Evolutionary conservation across 768 basidiomycete species (phyloP).

Genomic region (Suillus cothurnatus): DNA sequence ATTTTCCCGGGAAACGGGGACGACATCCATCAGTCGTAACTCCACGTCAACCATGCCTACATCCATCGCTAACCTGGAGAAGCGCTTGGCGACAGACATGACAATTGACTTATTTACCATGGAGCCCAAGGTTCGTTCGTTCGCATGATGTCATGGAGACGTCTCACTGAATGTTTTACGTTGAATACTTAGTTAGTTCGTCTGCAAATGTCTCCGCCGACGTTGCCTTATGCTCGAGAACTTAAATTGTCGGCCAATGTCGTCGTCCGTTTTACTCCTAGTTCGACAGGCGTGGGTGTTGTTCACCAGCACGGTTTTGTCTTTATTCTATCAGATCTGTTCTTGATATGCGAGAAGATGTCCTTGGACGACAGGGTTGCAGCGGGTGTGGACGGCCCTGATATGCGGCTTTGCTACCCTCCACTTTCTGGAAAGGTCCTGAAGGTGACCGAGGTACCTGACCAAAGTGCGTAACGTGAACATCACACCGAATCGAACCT

Average conservation of each 20-base stretch:
- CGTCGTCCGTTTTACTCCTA: slow-evolving; percentile 75
- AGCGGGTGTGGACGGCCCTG: slow-evolving; percentile 57
- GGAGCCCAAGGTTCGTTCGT: slow-evolving; percentile 72
- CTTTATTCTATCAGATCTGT: slow-evolving; percentile 90
- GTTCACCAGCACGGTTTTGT: slow-evolving; percentile 79
- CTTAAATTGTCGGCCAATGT: slow-evolving; percentile 74
- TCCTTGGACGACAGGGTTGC: slow-evolving; percentile 58
- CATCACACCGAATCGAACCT: slow-evolving; percentile 13
- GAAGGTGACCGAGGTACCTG: slow-evolving; percentile 61
- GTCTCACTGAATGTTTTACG: slow-evolving; percentile 9
- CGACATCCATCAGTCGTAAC: slow-evolving; percentile 53
- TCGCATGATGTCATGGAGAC: slow-evolving; percentile 4
- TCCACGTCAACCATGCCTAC: slow-evolving; percentile 55
- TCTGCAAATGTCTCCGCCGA: slow-evolving; percentile 85
- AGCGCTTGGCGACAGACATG: slow-evolving; percentile 70
- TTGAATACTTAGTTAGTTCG: slow-evolving; percentile 66
- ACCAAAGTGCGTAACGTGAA: slow-evolving; percentile 50
- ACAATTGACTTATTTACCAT: slow-evolving; percentile 96
- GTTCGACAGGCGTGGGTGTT: slow-evolving; percentile 71
- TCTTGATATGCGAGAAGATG: slow-evolving; percentile 89
- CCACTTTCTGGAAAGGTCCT: slow-evolving; percentile 95
- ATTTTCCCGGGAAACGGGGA: slow-evolving; percentile 59
- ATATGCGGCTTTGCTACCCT: slow-evolving; percentile 94
- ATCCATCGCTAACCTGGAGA: slow-evolving; percentile 79
- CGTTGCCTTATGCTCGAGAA: slow-evolving; percentile 75